Evolutionary conservation across 2,329 filamentous ascomycete species (phyloP), one percentile per base, ranked within the genome.

Genomic region (Juglanconis sp.): DNA sequence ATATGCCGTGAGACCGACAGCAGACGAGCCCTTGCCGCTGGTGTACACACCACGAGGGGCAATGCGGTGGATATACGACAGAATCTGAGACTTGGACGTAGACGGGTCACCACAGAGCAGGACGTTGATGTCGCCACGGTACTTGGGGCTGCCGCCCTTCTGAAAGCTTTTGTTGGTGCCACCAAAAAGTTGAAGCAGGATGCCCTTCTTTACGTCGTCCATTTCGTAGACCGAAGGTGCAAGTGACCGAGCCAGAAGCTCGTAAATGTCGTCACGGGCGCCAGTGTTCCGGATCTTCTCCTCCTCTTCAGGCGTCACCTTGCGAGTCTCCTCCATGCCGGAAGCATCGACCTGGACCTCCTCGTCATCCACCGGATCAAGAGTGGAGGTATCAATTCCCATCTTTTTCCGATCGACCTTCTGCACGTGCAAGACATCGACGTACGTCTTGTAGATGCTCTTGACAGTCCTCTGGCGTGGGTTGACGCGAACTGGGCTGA

Each of bases 121-220:
- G 54, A 99, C 86, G 72, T 99, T 99, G 79, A 99, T 97, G 74
- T 99, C 95, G 64, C 95, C 95, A 79, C 95, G 87, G 74, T 99
- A 99, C 68, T 90, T 93, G 6, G 95, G 95, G 70, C 91, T 96
- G 60, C 93, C 95, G 59, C 95, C 95, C 75, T 97, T 98, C 61
- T 96, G 86, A 74, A 99, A 99, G 1, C 91, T 91, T 78, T 99
- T 99, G 80, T 99, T 99, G 38, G 95, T 96, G 59, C 95, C 95
- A 42, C 95, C 94, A 72, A 99, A 99, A 46, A 99, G 85, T 71
- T 99, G 95, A 4, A 99, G 86, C 10, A 99, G 81, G 63, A 99
- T 97, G 10, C 95, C 95, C 77, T 99, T 99, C 81, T 99, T 99
- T 52, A 98, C 92, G 69, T 99, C 95, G 67, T 99, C 95, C 87